Evolutionary conservation across 2,329 filamentous ascomycete genomes (phyloP).

Genomic region (Grosmannia huntii): DNA sequence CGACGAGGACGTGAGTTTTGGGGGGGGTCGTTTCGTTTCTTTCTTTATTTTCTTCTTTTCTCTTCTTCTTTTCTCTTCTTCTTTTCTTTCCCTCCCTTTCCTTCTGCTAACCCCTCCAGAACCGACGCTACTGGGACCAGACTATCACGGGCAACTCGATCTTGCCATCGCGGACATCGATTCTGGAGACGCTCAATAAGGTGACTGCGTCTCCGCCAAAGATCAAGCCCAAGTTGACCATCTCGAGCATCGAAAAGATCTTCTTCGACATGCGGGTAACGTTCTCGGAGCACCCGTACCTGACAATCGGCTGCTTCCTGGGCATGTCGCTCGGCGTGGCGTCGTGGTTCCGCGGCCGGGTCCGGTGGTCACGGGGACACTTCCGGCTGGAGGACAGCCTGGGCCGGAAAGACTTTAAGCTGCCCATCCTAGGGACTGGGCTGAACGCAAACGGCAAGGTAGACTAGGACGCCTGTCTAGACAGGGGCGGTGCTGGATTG

Average conservation of each 20-base stretch:
- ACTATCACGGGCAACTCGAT: conserved; percentile 85
- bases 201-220: conserved; percentile 55
- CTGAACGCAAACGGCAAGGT: conserved; percentile 35
- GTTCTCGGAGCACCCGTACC: conserved; percentile 45
- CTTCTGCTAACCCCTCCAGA: conserved; percentile 40
- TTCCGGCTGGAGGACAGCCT: conserved; percentile 48
- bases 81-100: too few species aligned
- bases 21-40: too few species aligned
- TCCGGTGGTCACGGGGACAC: conserved; percentile 43
- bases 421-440: conserved; percentile 42
- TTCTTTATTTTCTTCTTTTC: background rate
- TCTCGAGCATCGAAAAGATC: conserved; percentile 56
- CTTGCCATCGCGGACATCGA: conserved; percentile 75
- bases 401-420: conserved; percentile 42
- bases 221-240: conserved; percentile 67
- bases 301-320: conserved; percentile 43
- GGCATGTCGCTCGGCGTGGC: conserved; percentile 40
- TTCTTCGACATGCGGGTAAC: conserved; percentile 52
- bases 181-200: conserved; percentile 73
- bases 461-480: conserved; percentile 21
- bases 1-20: conserved; percentile 74
- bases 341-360: conserved; percentile 40
- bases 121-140: conserved; percentile 87
- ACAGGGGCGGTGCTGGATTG: background rate
- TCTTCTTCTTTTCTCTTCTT: background rate